Evolutionary conservation across 202 grass and related monocot genomes (phyloP).

Genomic region (Setaria italica): DNA sequence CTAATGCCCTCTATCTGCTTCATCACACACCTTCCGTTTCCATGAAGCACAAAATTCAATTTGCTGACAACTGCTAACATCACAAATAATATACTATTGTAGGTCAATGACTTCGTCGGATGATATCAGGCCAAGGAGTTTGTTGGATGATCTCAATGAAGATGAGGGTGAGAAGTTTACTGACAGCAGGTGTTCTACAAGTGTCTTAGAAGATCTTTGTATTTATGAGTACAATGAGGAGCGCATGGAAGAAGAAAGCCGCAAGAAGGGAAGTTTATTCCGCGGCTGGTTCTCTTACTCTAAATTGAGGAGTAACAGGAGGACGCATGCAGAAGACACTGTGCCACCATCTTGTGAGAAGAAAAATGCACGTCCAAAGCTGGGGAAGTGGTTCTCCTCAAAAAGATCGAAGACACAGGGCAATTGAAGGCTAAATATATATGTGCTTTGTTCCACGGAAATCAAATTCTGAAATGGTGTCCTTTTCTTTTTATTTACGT

Average conservation of each 20-base stretch:
- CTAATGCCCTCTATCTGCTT: constrained; percentile 17
- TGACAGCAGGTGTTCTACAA: constrained; percentile 49
- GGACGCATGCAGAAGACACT: constrained; percentile 45
- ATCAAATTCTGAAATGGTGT: neutral
- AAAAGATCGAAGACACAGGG: constrained; percentile 35
- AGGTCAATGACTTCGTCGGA: constrained; percentile 60
- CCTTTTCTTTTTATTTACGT: neutral
- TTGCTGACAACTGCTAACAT: constrained; percentile 32
- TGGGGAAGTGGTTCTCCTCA: constrained; percentile 52
- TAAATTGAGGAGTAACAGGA: constrained; percentile 55
- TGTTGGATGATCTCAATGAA: constrained; percentile 47
- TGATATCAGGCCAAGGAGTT: constrained; percentile 35
- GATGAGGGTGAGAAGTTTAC: constrained; percentile 45
- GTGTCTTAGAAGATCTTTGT: constrained; percentile 35
- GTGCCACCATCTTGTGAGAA: constrained; percentile 31
- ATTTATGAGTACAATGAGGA: constrained; percentile 29
- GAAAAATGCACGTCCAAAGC: constrained; percentile 33
- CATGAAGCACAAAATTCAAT: neutral
- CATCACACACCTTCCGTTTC: constrained; percentile 2
- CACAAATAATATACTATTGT: neutral
- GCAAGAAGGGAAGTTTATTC: constrained; percentile 52
- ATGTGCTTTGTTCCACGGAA: neutral
- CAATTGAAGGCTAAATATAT: constrained; percentile 1
- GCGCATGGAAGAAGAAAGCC: constrained; percentile 30
- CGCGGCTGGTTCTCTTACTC: constrained; percentile 64